These are phyloP conservation scores for Centrapalus pauciflorus DNA, from an alignment of 129 eudicot species.

Conservation along the genomic window DNA sequence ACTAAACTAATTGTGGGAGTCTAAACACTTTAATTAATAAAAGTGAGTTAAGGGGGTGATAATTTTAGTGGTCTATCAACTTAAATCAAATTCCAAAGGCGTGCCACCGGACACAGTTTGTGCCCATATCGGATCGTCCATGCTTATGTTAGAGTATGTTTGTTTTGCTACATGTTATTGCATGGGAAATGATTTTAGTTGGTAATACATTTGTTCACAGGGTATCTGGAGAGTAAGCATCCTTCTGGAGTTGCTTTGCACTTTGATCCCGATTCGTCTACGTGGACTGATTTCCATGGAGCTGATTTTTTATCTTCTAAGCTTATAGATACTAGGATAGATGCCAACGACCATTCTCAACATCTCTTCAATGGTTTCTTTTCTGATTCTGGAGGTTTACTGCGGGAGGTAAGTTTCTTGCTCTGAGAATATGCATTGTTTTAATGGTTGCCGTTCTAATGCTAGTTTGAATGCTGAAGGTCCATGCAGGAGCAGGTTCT, in stretches of 20 bases:
- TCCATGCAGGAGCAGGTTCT: neutral
- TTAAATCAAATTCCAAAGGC: no score
- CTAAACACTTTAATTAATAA: no score
- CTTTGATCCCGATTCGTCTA: neutral
- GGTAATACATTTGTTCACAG: neutral
- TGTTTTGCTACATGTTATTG: no score
- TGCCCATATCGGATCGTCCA: no score
- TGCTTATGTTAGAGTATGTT: no score
- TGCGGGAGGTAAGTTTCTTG: slow-evolving; percentile 3
- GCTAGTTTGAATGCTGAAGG: neutral
- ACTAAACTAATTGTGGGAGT: no score
- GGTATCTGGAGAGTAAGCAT: neutral
- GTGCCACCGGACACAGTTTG: no score
- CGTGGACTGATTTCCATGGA: neutral
- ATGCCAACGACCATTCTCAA: slow-evolving; percentile 16
- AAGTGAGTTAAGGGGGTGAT: no score
- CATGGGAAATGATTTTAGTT: neutral
- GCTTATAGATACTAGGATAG: slow-evolving; percentile 18
- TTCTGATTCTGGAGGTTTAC: neutral
- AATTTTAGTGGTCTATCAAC: no score
- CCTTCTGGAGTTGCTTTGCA: neutral
- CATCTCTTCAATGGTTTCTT: neutral
- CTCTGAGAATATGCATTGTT: neutral
- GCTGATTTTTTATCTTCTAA: slow-evolving; percentile 14
- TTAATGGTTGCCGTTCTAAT: neutral